These are phyloP conservation scores for Cyclotella atomus DNA, from an alignment of 108 stramenopile genomes.

Conservation along the genomic window DNA sequence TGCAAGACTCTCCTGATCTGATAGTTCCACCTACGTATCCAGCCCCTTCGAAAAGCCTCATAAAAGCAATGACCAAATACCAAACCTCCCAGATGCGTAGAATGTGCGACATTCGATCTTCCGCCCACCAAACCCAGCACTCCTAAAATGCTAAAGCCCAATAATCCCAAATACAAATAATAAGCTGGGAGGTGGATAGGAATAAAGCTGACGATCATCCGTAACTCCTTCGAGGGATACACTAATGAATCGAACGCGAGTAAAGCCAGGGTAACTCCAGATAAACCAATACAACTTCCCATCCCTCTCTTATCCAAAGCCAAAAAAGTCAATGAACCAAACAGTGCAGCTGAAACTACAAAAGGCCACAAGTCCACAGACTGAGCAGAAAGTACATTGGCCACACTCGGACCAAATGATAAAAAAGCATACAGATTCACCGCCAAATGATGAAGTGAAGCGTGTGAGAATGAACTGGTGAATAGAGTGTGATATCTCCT, in stretches of 20 bases:
- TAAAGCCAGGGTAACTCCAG: slow-evolving; percentile 70
- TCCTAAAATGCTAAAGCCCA: slow-evolving; percentile 54
- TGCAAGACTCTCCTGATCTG: slow-evolving; percentile 9
- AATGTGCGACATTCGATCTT: slow-evolving; percentile 61
- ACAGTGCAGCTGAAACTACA: slow-evolving; percentile 53
- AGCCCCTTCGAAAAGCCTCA: slow-evolving; percentile 57
- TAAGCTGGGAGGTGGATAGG: slow-evolving; percentile 64
- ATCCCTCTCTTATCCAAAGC: slow-evolving; percentile 20
- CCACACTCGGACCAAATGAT: slow-evolving; percentile 57
- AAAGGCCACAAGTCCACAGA: slow-evolving; percentile 57
- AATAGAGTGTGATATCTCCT: slow-evolving; percentile 51
- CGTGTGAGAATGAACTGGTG: slow-evolving; percentile 68
- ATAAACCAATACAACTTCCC: slow-evolving; percentile 68
- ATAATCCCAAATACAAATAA: slow-evolving; percentile 48
- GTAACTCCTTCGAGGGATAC: slow-evolving; percentile 52
- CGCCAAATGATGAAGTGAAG: slow-evolving; percentile 57
- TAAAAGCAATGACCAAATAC: slow-evolving; percentile 71
- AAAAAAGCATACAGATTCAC: slow-evolving; percentile 64
- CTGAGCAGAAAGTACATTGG: slow-evolving; percentile 15
- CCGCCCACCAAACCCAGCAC: slow-evolving; percentile 34
- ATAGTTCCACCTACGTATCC: slow-evolving; percentile 21
- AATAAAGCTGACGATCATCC: slow-evolving; percentile 58
- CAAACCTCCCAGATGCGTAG: slow-evolving; percentile 79
- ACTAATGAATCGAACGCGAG: slow-evolving; percentile 62
- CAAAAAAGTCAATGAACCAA: slow-evolving; percentile 45